These are phyloP conservation scores for Cinnamomum chago DNA, from an alignment of 164 flowering plant genomes.

Conservation along the genomic window DNA sequence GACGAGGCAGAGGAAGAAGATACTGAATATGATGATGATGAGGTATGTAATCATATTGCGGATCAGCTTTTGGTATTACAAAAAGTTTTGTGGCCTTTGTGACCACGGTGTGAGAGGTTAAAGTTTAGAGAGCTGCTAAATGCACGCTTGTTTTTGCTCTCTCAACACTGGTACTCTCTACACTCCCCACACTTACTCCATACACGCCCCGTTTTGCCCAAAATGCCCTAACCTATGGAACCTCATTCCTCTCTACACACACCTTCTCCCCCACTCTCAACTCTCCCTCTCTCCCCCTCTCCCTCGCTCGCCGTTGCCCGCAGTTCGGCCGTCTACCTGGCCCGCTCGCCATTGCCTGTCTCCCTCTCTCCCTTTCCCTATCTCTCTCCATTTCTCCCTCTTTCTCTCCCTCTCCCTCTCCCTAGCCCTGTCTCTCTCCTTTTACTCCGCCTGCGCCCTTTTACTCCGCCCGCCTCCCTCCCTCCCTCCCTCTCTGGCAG, in stretches of 20 bases:
- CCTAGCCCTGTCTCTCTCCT: not conserved
- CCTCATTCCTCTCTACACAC: no score
- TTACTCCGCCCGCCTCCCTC: not conserved
- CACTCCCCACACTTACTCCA: no score
- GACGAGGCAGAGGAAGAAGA: conserved; percentile 42
- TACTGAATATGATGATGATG: conserved; percentile 32
- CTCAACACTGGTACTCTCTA: no score
- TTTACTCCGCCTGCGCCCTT: not conserved
- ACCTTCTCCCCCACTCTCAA: no score
- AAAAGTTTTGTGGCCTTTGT: not conserved
- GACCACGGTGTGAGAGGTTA: not conserved
- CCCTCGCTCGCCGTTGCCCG: no score
- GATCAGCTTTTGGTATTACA: no score
- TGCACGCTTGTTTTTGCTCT: not conserved
- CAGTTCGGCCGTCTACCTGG: no score
- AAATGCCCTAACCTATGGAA: no score
- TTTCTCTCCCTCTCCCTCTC: not conserved
- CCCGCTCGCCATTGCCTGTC: no score
- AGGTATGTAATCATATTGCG: conserved; percentile 19
- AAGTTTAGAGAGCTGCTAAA: not conserved
- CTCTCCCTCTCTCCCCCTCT: no score
- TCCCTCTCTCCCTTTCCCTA: not conserved
- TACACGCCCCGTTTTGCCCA: no score
- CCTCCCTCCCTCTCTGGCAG: no score
- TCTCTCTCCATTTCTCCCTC: not conserved